A percentile compares a stretch with the other conserved stretches of the same genome.
Conservation (phyloP, 805 yeast genomes). For the Millerago galiae region DNA sequence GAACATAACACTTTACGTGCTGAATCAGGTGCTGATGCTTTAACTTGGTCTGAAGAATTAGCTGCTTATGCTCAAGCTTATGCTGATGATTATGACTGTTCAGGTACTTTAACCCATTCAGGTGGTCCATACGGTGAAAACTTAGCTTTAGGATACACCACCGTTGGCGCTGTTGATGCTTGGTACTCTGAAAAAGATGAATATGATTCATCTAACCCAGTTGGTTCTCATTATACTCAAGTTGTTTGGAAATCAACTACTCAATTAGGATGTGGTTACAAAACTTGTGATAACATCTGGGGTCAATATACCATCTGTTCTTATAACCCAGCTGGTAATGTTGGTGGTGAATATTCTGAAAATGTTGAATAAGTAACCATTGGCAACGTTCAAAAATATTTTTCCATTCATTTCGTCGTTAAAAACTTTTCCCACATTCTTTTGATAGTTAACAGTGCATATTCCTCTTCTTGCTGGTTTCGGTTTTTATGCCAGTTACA, state of each 20-base stretch:
- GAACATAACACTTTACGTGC: constrained; percentile 49
- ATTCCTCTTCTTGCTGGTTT: too few relatives aligned
- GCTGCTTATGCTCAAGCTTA: constrained; percentile 46
- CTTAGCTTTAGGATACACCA: constrained; percentile 64
- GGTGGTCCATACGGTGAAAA: constrained; percentile 76
- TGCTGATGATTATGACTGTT: constrained; percentile 49
- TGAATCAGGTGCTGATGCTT: constrained; percentile 34
- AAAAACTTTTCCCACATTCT: background rate
- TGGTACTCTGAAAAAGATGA: constrained; percentile 67
- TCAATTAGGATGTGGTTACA: constrained; percentile 70
- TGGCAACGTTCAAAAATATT: too few relatives aligned
- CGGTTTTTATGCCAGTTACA: too few relatives aligned
- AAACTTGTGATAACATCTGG: constrained; percentile 49
- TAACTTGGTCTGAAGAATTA: constrained; percentile 44
- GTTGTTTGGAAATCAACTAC: constrained; percentile 70
- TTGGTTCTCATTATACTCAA: constrained; percentile 81
- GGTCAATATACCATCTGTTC: constrained; percentile 67
- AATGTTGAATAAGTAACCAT: constrained; percentile 18
- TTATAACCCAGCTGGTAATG: constrained; percentile 71
- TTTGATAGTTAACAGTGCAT: background rate
- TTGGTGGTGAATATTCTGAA: constrained; percentile 42
- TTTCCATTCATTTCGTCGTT: background rate
- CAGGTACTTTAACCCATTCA: constrained; percentile 60
- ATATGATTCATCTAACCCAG: constrained; percentile 48
- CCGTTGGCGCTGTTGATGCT: constrained; percentile 53